phyloP scores from a whole-genome alignment of 2,329 filamentous ascomycete species.

The Penicillium sp. region DNA sequence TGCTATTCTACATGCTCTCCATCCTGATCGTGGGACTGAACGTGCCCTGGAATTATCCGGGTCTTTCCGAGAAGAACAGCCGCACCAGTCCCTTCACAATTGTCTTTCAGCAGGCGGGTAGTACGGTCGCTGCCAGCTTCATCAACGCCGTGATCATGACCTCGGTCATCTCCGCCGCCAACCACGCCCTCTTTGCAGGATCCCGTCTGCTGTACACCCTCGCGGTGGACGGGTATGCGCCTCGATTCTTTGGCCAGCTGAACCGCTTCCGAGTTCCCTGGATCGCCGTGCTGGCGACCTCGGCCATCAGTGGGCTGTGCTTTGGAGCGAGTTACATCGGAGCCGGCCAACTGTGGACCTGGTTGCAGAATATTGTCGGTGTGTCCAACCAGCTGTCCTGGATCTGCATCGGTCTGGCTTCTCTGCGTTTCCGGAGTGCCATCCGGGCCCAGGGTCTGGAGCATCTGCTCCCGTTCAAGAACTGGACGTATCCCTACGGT shows the following conservation, averaged over 20 bases:
- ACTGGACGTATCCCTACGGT: slow-evolving; percentile 61
- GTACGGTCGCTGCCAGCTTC: slow-evolving; percentile 50
- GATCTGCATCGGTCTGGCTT: slow-evolving; percentile 57
- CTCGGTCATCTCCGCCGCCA: slow-evolving; percentile 53
- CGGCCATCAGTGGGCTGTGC: slow-evolving; percentile 52
- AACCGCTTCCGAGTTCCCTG: slow-evolving; percentile 50
- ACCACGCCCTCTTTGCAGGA: slow-evolving; percentile 54
- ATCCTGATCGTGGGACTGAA: slow-evolving; percentile 54
- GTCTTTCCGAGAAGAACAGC: slow-evolving; percentile 40
- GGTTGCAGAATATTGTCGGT: slow-evolving; percentile 62
- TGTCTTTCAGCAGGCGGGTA: slow-evolving; percentile 55
- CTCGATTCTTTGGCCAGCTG: slow-evolving; percentile 47
- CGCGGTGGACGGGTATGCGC: slow-evolving; percentile 52
- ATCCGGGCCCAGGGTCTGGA: slow-evolving; percentile 54
- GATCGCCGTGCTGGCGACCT: slow-evolving; percentile 51
- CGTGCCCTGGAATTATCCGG: slow-evolving; percentile 51
- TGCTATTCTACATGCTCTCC: slow-evolving; percentile 50
- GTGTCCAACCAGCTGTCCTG: slow-evolving; percentile 63
- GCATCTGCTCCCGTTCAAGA: slow-evolving; percentile 57
- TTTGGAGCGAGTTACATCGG: slow-evolving; percentile 62
- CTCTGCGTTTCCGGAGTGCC: slow-evolving; percentile 58
- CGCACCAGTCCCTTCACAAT: slow-evolving; percentile 54
- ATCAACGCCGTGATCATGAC: slow-evolving; percentile 59
- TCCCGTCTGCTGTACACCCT: slow-evolving; percentile 54
- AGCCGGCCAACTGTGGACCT: slow-evolving; percentile 59